A percentile compares a stretch with the other conserved stretches of the same genome.
Conservation (phyloP, 768 basidiomycete species). For the Coprinopsis cinerea region DNA sequence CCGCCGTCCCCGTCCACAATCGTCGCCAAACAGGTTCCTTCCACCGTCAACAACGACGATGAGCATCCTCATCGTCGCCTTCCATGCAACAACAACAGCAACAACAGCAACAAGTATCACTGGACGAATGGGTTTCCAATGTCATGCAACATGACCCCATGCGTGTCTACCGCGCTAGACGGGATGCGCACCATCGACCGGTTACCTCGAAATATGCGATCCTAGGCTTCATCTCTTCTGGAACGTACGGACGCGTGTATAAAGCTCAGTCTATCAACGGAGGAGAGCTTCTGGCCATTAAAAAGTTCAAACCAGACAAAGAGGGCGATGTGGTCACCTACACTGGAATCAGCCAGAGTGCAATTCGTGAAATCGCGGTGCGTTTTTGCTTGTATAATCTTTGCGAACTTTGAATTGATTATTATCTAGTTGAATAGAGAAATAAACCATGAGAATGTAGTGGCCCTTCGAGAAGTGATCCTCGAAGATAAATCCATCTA, state of each 20-base stretch:
- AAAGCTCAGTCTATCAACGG: constrained; percentile 80
- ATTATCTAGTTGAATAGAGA: constrained; percentile 73
- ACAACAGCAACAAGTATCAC: neutral
- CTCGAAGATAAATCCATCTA: constrained; percentile 98
- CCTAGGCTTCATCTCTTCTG: constrained; percentile 95
- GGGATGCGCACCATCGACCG: constrained; percentile 59
- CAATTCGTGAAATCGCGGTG: constrained; percentile 93
- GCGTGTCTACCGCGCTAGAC: constrained; percentile 75
- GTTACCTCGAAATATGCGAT: constrained; percentile 85
- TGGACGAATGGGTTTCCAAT: neutral
- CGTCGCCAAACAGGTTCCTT: neutral
- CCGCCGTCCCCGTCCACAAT: constrained; percentile 1
- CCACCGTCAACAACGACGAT: constrained; percentile 1
- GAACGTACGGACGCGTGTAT: constrained; percentile 98
- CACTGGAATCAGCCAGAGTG: constrained; percentile 97
- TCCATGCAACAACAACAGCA: too few relatives aligned
- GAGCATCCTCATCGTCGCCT: too few relatives aligned
- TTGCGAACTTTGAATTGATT: constrained; percentile 12
- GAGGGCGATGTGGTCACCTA: constrained; percentile 95
- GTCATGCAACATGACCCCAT: constrained; percentile 64
- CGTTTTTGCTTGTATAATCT: constrained; percentile 23
- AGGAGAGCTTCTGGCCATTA: constrained; percentile 83
- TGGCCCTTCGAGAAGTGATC: constrained; percentile 89
- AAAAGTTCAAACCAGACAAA: constrained; percentile 99
- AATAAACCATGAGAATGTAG: constrained; percentile 86